phyloP scores from a whole-genome alignment of 441 rosid species.

The Omphalea diandra region DNA sequence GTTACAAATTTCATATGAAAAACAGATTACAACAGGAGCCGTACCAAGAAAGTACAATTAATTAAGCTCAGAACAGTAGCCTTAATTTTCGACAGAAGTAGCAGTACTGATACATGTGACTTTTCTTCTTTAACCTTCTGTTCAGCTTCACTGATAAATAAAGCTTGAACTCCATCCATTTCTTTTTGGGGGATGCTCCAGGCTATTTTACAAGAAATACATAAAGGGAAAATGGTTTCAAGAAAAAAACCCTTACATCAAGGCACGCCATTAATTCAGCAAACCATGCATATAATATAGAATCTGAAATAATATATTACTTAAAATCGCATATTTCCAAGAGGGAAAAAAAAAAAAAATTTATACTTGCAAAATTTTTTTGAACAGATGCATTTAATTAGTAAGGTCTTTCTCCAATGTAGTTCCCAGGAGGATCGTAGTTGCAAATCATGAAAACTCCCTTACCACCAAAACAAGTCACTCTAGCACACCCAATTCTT shows the following conservation, averaged over 20 bases:
- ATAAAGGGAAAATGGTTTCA: background rate
- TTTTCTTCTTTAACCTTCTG: too few species aligned
- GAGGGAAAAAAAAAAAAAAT: background rate
- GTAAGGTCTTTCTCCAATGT: slow-evolving; percentile 78
- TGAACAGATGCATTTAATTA: slow-evolving; percentile 35
- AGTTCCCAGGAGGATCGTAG: slow-evolving; percentile 95
- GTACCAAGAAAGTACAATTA: too few species aligned
- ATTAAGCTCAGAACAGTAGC: too few species aligned
- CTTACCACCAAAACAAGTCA: slow-evolving; percentile 41
- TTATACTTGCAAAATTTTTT: background rate
- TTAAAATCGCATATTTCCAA: background rate
- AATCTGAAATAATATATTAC: background rate
- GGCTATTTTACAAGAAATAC: too few species aligned
- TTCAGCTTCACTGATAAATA: too few species aligned
- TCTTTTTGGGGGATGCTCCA: too few species aligned
- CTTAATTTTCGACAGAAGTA: too few species aligned
- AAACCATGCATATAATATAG: background rate
- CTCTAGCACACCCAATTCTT: slow-evolving; percentile 60
- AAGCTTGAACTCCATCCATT: too few species aligned
- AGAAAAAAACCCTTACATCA: background rate
- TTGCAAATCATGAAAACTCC: slow-evolving; percentile 87
- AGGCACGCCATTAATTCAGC: background rate
- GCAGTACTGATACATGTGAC: too few species aligned
- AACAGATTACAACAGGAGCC: too few species aligned
- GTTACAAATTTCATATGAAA: too few species aligned